Evolutionary conservation across 805 yeast species (phyloP).

Genomic region (Yamadazyma philogaea): DNA sequence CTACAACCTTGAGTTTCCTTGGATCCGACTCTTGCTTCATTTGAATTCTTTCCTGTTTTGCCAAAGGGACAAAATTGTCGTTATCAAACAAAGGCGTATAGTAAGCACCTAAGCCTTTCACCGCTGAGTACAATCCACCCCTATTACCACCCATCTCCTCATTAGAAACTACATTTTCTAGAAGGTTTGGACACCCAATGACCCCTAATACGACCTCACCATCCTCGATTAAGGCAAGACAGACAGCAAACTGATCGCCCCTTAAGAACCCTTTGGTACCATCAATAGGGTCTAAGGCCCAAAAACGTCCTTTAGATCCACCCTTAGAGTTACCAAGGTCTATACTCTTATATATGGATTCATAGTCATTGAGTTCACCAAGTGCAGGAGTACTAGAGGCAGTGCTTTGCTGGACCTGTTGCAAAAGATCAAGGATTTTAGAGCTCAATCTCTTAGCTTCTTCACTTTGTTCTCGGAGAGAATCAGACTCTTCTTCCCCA

Average conservation of each 20-base stretch:
- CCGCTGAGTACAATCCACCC: conserved; percentile 78
- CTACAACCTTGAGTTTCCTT: conserved; percentile 64
- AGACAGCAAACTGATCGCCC: conserved; percentile 96
- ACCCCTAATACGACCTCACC: conserved; percentile 86
- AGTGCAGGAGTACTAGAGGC: conserved; percentile 25
- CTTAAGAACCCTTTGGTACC: conserved; percentile 95
- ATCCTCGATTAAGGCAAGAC: conserved; percentile 83
- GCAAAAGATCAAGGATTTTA: conserved; percentile 58
- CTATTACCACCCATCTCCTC: conserved; percentile 31
- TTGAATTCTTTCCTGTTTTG: conserved; percentile 36
- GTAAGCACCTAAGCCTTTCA: conserved; percentile 64
- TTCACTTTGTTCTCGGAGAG: conserved; percentile 44
- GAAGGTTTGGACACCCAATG: conserved; percentile 93
- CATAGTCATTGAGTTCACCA: conserved; percentile 43
- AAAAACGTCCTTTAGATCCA: conserved; percentile 75
- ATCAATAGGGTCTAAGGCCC: conserved; percentile 98
- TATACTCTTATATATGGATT: conserved; percentile 59
- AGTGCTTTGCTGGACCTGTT: conserved; percentile 50
- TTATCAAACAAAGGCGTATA: conserved; percentile 41
- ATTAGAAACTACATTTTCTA: conserved; percentile 44
- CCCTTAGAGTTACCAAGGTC: conserved; percentile 81
- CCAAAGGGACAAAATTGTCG: conserved; percentile 33
- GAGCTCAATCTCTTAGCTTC: conserved; percentile 47
- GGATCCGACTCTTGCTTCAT: conserved; percentile 52
- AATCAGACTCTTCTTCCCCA: conserved; percentile 88